A percentile compares a stretch with the other conserved stretches of the same genome.
Conservation (phyloP, 2,329 filamentous ascomycete species). For the Cladosporium sp. region DNA sequence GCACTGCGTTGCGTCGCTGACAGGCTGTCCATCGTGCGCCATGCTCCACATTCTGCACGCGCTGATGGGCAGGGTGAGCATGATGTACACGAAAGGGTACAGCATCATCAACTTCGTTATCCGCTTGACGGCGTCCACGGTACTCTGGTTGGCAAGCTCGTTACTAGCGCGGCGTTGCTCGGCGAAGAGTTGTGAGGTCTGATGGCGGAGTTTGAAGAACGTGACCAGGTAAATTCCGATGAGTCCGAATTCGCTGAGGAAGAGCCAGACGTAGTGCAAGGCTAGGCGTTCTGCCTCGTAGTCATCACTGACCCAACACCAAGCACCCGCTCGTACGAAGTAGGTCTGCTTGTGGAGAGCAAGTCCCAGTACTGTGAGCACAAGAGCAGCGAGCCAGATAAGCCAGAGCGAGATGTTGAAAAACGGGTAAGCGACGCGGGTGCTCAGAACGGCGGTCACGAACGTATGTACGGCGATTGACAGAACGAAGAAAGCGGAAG, state of each 20-base stretch:
- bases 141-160: slow-evolving; percentile 26
- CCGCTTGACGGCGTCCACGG: slow-evolving; percentile 35
- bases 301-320: slow-evolving; percentile 65
- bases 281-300: slow-evolving; percentile 58
- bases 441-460: slow-evolving; percentile 59
- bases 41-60: slow-evolving; percentile 64
- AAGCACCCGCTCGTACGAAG: slow-evolving; percentile 66
- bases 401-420: slow-evolving; percentile 53
- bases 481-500: slow-evolving; percentile 67
- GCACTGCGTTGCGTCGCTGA: slow-evolving; percentile 47
- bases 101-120: slow-evolving; percentile 62
- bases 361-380: slow-evolving; percentile 56
- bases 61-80: slow-evolving; percentile 68
- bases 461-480: slow-evolving; percentile 68
- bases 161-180: slow-evolving; percentile 16
- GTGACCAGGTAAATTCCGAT: slow-evolving; percentile 50
- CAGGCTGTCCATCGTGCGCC: slow-evolving; percentile 45
- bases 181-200: slow-evolving; percentile 27
- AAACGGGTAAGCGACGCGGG: slow-evolving; percentile 50
- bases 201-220: slow-evolving; percentile 33
- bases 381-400: slow-evolving; percentile 62
- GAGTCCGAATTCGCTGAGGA: slow-evolving; percentile 54
- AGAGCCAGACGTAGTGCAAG: slow-evolving; percentile 68
- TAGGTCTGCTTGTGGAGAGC: slow-evolving; percentile 46
- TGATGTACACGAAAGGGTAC: slow-evolving; percentile 68